These are phyloP conservation scores for Mycena vitilis DNA, from an alignment of 768 basidiomycete genomes.

Conservation along the genomic window DNA sequence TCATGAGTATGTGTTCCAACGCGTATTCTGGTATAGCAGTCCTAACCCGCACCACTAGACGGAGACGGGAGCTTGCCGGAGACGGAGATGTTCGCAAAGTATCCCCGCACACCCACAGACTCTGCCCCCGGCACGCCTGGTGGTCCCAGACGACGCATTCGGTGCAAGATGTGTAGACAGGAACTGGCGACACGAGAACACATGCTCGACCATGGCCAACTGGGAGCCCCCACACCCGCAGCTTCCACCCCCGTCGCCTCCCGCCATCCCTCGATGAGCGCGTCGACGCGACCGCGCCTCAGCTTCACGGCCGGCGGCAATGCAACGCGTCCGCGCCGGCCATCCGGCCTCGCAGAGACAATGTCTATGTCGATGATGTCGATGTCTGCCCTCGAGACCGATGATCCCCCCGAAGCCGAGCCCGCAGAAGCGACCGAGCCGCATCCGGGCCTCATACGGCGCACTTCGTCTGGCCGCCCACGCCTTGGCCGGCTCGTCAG, in stretches of 20 bases:
- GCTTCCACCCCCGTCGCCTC: constrained; percentile 60
- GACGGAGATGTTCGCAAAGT: constrained; percentile 82
- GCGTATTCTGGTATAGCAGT: neutral
- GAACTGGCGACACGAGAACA: constrained; percentile 92
- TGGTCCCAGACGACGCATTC: constrained; percentile 67
- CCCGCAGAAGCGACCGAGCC: constrained; percentile 12
- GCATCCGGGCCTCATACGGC: neutral
- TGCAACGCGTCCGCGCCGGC: constrained; percentile 45
- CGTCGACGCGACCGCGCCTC: constrained; percentile 40
- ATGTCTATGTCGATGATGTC: constrained; percentile 54
- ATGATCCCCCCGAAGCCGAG: constrained; percentile 36
- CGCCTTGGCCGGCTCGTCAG: constrained; percentile 35
- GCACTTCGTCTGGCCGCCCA: constrained; percentile 35
- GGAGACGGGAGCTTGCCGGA: constrained; percentile 76
- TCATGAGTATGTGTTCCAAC: constrained; percentile 73
- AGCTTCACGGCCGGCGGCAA: constrained; percentile 20
- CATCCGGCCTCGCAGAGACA: constrained; percentile 49
- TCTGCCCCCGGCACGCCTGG: constrained; percentile 69
- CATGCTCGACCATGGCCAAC: constrained; percentile 90
- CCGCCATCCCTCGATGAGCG: constrained; percentile 45
- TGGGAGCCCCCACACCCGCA: constrained; percentile 75
- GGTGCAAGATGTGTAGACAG: constrained; percentile 93
- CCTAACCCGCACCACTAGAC: constrained; percentile 54
- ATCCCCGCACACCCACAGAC: constrained; percentile 73
- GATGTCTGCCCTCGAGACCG: constrained; percentile 53